A percentile compares a stretch with the other conserved stretches of the same genome.
Evolutionary conservation across 257 asterid genomes (phyloP).

Genomic region (Fraxinus cuspidata): DNA sequence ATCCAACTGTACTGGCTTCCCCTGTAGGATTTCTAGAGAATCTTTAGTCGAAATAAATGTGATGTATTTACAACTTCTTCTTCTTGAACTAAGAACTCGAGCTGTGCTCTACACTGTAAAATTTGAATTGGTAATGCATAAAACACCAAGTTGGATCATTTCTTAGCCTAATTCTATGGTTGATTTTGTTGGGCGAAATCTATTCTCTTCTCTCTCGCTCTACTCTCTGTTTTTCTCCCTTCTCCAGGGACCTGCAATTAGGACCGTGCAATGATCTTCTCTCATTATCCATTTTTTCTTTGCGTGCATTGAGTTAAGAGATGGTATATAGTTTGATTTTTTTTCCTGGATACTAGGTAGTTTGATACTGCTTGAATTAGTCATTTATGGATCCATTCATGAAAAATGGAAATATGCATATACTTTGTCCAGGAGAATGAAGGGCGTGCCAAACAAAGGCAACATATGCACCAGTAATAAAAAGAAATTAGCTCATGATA

Average conservation of each 20-base stretch:
- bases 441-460: no score
- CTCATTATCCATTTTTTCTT: neutral
- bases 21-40: conserved; percentile 7
- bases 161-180: conserved; percentile 17
- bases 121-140: neutral
- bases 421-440: no score
- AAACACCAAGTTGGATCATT: conserved; percentile 4
- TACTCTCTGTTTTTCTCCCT: neutral
- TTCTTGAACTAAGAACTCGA: conserved; percentile 23
- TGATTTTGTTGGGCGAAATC: neutral
- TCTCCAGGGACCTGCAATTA: neutral
- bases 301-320: neutral
- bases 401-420: no score
- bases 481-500: no score
- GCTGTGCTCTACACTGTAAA: conserved; percentile 24
- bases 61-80: conserved; percentile 23
- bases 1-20: conserved; percentile 18
- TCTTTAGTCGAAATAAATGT: conserved; percentile 10
- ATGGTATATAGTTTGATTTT: neutral
- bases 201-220: neutral
- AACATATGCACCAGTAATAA: no score
- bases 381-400: no score
- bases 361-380: neutral
- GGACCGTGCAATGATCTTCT: neutral
- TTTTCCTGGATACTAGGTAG: neutral